Evolutionary conservation across 1,284 basidiomycete species (phyloP).

Genomic region (Heliocybe sulcata): DNA sequence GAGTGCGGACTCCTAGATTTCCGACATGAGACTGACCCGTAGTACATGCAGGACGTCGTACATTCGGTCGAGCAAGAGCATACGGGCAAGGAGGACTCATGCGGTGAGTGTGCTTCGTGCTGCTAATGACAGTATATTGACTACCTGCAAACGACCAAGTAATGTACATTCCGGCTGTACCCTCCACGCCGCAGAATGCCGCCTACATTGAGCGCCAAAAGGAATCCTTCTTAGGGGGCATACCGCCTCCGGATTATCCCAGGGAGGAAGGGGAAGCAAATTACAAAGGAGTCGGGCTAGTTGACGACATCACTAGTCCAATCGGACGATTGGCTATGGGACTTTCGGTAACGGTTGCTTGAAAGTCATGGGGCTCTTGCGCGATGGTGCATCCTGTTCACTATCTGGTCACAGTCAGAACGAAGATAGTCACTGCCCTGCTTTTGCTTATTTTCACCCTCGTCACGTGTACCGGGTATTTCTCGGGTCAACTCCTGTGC

Average conservation of each 20-base stretch:
- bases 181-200: slow-evolving; percentile 57
- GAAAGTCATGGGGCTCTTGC: not conserved
- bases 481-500: not conserved
- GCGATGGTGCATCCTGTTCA: no score
- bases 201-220: slow-evolving; percentile 60
- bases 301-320: slow-evolving; percentile 37
- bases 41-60: slow-evolving; percentile 47
- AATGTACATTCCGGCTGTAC: slow-evolving; percentile 81
- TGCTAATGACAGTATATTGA: not conserved
- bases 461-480: not conserved
- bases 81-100: slow-evolving; percentile 61
- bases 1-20: not conserved
- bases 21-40: not conserved
- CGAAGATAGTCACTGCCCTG: no score
- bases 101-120: slow-evolving; percentile 33
- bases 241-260: slow-evolving; percentile 71
- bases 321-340: slow-evolving; percentile 53
- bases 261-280: slow-evolving; percentile 47
- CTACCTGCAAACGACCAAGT: slow-evolving; percentile 25
- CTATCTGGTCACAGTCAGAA: no score
- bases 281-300: slow-evolving; percentile 43
- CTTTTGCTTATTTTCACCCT: not conserved
- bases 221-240: slow-evolving; percentile 48
- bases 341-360: slow-evolving; percentile 23
- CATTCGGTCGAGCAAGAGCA: slow-evolving; percentile 78